These are phyloP conservation scores for Apiospora phragmitis DNA, from an alignment of 2,329 filamentous ascomycete genomes.

Conservation along the genomic window DNA sequence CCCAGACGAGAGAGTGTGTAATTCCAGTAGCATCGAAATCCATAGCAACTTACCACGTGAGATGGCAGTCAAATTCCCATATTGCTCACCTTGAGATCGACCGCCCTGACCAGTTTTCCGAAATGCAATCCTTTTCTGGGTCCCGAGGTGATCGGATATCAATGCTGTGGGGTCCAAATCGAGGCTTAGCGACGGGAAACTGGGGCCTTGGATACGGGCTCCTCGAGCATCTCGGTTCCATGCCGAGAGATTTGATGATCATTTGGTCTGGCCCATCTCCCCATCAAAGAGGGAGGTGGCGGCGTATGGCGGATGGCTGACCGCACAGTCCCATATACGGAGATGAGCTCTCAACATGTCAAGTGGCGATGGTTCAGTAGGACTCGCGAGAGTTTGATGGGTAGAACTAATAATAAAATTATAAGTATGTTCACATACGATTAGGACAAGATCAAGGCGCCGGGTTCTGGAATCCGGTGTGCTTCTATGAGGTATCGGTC, in stretches of 20 bases:
- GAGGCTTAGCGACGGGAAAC: background rate
- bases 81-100: background rate
- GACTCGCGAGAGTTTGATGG: background rate
- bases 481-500: background rate
- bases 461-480: background rate
- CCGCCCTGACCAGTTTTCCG: background rate
- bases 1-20: background rate
- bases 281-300: background rate
- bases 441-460: background rate
- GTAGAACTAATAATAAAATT: background rate
- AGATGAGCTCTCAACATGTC: slow-evolving; percentile 6
- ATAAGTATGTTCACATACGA: background rate
- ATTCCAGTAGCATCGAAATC: background rate
- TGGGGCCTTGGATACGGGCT: background rate
- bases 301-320: background rate
- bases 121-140: background rate
- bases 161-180: background rate
- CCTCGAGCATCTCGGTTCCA: background rate
- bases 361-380: background rate
- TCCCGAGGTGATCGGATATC: background rate
- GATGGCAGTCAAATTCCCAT: background rate
- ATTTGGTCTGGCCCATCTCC: background rate
- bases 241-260: slow-evolving; percentile 4
- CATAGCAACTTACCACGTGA: background rate
- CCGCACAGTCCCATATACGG: background rate